Base-by-base conservation (phyloP, 768 basidiomycete genomes). In the Trametes coccinea region DNA sequence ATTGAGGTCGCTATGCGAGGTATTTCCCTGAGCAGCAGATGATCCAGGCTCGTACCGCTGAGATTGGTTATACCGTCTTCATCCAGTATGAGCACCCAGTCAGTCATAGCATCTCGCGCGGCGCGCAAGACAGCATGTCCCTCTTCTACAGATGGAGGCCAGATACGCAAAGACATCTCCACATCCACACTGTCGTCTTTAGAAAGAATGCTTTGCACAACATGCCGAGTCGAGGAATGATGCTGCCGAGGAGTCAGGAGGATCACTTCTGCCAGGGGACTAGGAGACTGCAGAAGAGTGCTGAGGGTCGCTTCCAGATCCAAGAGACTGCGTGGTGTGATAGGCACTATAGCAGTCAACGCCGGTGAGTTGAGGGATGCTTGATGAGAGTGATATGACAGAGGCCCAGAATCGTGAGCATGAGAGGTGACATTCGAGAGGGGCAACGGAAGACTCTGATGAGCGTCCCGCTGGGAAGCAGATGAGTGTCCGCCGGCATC, bases 71-170 rank as follows among this genome's bases (percentile, higher is more conserved):
- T 62, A 8, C 80, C 85, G 46, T 66, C 58, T 49, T 82, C 75
- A 56, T 84, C 82, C 56, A 87, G 73, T 7, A 88, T 53, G 11
- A 89, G 76, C 8, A 83, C 67, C 78, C 82, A 83, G 29, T 80
- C 76, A 0, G 83, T 80, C 11, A 78, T 73, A 29, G 77, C 73
- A 31, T 75, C 77, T 5, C 75, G 65, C 33, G 78, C 74, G 29
- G 73, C 70, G 29, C 72, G 70, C n/a, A 87, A 60, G 40, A 72
- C 66, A 27, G 66, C 78, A 41, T 57, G 17, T 31, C 55, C 69
- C 53, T 60, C 49, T 59, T 68, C 69, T 30, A 66, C 34, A 34
- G 64, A 65, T 45, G 53, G 66, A 37, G 55, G 60, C 66, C 74
- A 76, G 10, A 75, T 69, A 34, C 72, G 66, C 6, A 85, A 57